Conservation (phyloP, 1,284 basidiomycete genomes). For the Ganoderma lucidum region DNA sequence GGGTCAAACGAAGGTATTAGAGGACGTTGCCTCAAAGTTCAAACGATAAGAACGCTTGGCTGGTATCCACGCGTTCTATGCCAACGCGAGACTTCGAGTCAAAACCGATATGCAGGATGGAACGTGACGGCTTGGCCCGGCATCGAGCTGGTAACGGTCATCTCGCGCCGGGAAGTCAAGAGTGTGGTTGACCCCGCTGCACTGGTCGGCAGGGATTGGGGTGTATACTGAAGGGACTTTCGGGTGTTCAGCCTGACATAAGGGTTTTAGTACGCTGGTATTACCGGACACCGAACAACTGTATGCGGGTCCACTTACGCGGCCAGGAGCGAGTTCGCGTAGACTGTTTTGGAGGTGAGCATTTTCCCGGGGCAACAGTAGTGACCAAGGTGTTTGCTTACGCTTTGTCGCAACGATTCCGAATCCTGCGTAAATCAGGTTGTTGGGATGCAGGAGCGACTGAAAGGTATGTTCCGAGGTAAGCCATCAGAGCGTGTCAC, state of each 20-base stretch:
- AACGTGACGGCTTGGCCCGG: background rate
- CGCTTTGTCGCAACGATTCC: slow-evolving; percentile 17
- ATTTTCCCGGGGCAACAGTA: background rate
- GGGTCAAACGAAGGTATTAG: too few species aligned
- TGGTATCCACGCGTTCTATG: too few species aligned
- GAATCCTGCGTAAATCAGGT: slow-evolving; percentile 18
- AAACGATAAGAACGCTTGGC: too few species aligned
- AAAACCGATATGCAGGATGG: background rate
- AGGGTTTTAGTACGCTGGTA: background rate
- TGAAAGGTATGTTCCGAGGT: background rate
- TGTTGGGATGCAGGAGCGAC: slow-evolving; percentile 17
- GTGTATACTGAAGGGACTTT: background rate
- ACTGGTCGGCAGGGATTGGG: background rate
- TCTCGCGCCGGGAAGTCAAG: background rate
- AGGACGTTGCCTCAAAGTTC: too few species aligned
- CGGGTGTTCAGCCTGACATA: background rate
- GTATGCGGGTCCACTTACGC: background rate
- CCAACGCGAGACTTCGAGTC: background rate
- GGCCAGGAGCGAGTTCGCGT: background rate
- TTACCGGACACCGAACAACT: background rate
- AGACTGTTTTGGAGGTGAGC: background rate
- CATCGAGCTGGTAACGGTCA: too few species aligned
- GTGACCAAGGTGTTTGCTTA: background rate
- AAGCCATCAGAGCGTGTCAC: background rate
- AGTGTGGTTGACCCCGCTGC: background rate